Evolutionary conservation across 2,329 filamentous ascomycete genomes (phyloP), one percentile per base, ranked within the genome.

Genomic region (Ceratocystis destructans): DNA sequence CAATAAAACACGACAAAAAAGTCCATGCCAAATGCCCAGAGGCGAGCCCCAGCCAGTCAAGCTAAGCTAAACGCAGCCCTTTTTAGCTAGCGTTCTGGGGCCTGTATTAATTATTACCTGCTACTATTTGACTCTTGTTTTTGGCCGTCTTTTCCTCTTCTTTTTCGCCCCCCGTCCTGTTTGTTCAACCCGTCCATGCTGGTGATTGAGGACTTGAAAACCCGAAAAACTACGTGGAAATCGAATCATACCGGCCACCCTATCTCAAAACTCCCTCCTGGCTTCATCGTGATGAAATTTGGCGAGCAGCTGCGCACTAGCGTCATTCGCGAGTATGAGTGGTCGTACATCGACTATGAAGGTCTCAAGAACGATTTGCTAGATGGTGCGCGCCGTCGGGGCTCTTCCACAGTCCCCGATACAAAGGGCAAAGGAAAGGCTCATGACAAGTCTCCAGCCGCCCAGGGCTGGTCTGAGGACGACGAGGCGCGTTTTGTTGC

Each of bases 281-380:
- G 82, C 68, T 75, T 80, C 70, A 74, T 84, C 77, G 79, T 83
- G 79, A 87, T 87, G 84, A 87, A 87, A 82, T 99, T 97, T 81
- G 94, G 94, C 75, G 90, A 96, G 78, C 92, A 99, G 82, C 86
- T 99, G 73, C 90, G 90, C 70, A 93, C 90, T 73, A 96, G 92
- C 75, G 83, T 96, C 74, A 96, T 97, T 77, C 91, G 89, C 80
- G 92, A 97, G 78, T 99, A 95, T 79, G 87, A 92, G 76, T 96
- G 92, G 87, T 90, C 96, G 80, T 99, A 99, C 79, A 96, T 99
- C 77, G 88, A 90, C 78, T 99, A 99, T 79, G 92, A 96, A 75
- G 89, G 87, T 70, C 83, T 99, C 62, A 99, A 99, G 79, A 81
- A 83, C 71, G 86, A 90, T 70, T 85, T 99, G 69, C 94, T 93